Conservation (phyloP, 768 basidiomycete species). For the Suillus sp. region DNA sequence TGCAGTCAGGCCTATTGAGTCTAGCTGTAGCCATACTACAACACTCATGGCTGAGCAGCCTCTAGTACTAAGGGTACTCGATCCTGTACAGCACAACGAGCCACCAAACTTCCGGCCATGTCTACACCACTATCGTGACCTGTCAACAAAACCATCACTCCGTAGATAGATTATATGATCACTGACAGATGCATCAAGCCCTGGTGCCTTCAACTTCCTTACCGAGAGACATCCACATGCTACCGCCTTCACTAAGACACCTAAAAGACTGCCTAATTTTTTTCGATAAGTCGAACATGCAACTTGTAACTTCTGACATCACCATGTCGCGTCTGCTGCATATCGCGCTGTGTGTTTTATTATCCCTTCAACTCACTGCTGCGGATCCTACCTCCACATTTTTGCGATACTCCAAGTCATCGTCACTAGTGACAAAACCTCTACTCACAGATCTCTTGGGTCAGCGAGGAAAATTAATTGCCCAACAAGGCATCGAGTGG, state of each 20-base stretch:
- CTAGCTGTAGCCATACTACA: too few species aligned
- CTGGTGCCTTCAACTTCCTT: background rate
- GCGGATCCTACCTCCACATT: background rate
- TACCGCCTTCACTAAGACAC: background rate
- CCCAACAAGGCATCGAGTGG: background rate
- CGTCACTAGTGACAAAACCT: background rate
- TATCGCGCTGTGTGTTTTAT: background rate
- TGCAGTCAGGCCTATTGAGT: too few species aligned
- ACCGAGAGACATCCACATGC: background rate
- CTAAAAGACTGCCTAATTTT: background rate
- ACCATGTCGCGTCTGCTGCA: background rate
- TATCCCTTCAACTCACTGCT: background rate
- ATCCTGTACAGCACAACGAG: too few species aligned
- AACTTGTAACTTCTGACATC: background rate
- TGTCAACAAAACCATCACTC: too few species aligned
- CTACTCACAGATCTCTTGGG: background rate
- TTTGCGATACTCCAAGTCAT: background rate
- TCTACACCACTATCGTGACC: too few species aligned
- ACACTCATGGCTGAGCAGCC: too few species aligned
- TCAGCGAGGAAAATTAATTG: background rate
- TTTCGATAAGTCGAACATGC: background rate
- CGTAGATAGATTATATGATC: too few species aligned
- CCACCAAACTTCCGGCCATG: too few species aligned
- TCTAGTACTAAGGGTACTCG: too few species aligned
- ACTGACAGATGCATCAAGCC: background rate